Percentiles rank a stretch among this genome's conserved stretches.
Evolutionary conservation across 2,329 filamentous ascomycete species (phyloP).

Genomic region (Rugonectria rugulosa): DNA sequence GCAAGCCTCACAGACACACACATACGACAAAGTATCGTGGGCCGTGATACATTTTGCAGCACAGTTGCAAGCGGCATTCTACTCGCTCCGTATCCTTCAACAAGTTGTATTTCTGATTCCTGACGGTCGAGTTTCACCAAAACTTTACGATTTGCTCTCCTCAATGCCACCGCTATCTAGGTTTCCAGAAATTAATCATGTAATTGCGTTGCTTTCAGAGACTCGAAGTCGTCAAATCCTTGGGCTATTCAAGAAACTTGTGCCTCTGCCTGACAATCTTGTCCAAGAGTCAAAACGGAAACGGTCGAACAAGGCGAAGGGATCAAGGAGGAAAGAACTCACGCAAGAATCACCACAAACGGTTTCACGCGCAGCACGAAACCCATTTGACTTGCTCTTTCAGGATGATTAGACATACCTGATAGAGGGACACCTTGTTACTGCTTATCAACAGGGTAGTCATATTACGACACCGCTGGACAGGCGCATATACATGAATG

Average conservation of each 20-base stretch:
- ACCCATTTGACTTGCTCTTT: conserved; percentile 38
- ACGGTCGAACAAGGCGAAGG: conserved; percentile 21
- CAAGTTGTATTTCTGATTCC: conserved; percentile 40
- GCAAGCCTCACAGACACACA: conserved; percentile 13
- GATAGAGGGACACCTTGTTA: too few species aligned
- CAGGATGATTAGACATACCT: conserved; percentile 16
- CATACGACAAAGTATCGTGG: conserved; percentile 52
- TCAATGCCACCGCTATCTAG: conserved; percentile 36
- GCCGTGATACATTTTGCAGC: conserved; percentile 67
- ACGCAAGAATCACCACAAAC: conserved; percentile 3
- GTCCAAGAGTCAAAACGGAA: conserved; percentile 1
- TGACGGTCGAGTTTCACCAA: conserved; percentile 9
- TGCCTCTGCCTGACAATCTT: conserved; percentile 19
- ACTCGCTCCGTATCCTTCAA: conserved; percentile 64
- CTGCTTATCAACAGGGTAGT: too few species aligned
- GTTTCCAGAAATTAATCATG: conserved; percentile 34
- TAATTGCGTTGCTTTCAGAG: conserved; percentile 29
- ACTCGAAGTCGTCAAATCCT: conserved; percentile 17
- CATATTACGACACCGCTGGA: too few species aligned
- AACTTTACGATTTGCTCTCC: conserved; percentile 31
- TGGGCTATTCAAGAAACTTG: conserved; percentile 27
- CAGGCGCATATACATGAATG: too few species aligned
- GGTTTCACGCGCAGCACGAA: conserved; percentile 21
- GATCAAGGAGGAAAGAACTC: conserved; percentile 8
- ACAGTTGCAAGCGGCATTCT: conserved; percentile 66